Evolutionary conservation across 495 filamentous ascomycete genomes (phyloP).

Genomic region (Aspergillus panamensis): DNA sequence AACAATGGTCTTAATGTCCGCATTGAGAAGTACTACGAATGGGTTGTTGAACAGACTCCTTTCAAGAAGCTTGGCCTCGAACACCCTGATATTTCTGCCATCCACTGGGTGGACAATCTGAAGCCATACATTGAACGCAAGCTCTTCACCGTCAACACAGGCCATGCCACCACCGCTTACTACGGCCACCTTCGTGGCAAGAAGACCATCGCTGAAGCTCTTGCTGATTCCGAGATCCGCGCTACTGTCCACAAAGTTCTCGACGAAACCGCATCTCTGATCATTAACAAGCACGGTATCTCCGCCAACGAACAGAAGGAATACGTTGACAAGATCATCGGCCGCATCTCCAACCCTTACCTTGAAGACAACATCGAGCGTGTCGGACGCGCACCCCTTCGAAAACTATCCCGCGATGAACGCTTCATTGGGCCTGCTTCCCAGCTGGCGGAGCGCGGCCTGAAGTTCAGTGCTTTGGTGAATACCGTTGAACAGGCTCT

Average conservation of each 20-base stretch:
- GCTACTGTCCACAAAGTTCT: slow-evolving; percentile 70
- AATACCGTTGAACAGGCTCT: slow-evolving; percentile 81
- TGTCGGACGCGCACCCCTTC: slow-evolving; percentile 88
- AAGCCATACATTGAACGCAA: slow-evolving; percentile 97
- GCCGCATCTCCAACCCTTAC: slow-evolving; percentile 90
- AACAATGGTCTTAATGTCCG: slow-evolving; percentile 81
- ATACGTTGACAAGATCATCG: slow-evolving; percentile 90
- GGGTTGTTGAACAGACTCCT: slow-evolving; percentile 85
- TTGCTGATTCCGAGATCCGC: slow-evolving; percentile 65
- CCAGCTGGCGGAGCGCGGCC: slow-evolving; percentile 72
- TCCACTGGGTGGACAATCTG: slow-evolving; percentile 89
- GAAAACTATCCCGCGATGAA: slow-evolving; percentile 89
- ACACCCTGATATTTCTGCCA: slow-evolving; percentile 74
- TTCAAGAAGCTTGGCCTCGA: slow-evolving; percentile 55
- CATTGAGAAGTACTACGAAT: slow-evolving; percentile 98
- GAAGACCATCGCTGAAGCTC: slow-evolving; percentile 79
- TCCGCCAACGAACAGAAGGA: slow-evolving; percentile 69
- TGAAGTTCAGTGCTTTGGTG: slow-evolving; percentile 65
- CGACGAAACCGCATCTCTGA: slow-evolving; percentile 77
- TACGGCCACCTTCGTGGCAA: slow-evolving; percentile 82
- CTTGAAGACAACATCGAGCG: slow-evolving; percentile 91
- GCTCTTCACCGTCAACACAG: slow-evolving; percentile 98
- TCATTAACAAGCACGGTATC: slow-evolving; percentile 83
- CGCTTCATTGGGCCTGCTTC: slow-evolving; percentile 91
- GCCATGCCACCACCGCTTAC: slow-evolving; percentile 96